Base-by-base conservation (phyloP, 441 rosid genomes). In the Isatis lusitanica region DNA sequence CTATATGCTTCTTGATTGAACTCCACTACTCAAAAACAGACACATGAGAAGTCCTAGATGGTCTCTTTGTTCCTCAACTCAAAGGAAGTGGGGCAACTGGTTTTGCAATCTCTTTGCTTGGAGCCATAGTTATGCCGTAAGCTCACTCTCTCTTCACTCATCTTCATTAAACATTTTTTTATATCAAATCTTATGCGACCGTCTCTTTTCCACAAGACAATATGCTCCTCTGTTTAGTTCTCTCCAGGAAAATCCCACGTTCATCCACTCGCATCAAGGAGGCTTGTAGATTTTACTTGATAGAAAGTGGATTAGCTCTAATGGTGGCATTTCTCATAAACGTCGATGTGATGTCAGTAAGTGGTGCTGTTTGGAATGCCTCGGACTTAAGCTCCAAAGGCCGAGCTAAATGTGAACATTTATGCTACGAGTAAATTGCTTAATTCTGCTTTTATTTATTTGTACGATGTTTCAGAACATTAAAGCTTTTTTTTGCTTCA, bases 61-160 rank as follows among this genome's bases (percentile, higher is more conserved):
- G 99, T n/a, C 98, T 95, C 70, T 94, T 95, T 79, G 87, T 95
- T 80, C 98, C 99, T 16, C 91, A 88, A 73, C 89, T 95, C 55
- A 88, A 85, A 82, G 99, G 98, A 82, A 74, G 88, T 75, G 98
- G 99, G 11, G 99, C 98, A 10, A 85, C 93, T 59, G 99, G 94
- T 71, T 93, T 90, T 30, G 98, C 98, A 10, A 95, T 95, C 70
- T 92, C 99, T 64, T 88, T 95, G 59, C 92, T 95, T 1, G 99
- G 99, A 28, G 98, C 98, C 63, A 91, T 92, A 94, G 93, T 95
- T 76, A 95, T 91, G 97, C 96, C 98, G 98, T 94, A 84, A 15
- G 99, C 78, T 78, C 72, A 24, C 52, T 33, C 63, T 38, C 74
- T 74, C 36, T 28, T 43, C 26, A 57, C 33, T 8, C 26, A 61